A percentile compares a stretch with the other conserved stretches of the same genome.
phyloP scores from a whole-genome alignment of 257 asterid genomes.

The Solanum sitiens region DNA sequence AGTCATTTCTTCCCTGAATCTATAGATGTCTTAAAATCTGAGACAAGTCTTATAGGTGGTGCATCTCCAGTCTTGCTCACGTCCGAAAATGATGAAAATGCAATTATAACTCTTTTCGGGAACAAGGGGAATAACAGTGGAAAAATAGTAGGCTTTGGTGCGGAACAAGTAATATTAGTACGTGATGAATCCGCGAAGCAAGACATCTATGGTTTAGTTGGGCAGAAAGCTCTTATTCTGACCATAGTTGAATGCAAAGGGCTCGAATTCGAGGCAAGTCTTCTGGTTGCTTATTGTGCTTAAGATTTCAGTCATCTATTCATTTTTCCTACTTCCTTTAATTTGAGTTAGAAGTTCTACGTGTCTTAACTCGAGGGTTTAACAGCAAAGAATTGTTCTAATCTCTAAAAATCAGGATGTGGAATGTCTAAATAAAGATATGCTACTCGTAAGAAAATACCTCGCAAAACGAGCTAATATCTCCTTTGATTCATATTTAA shows the following conservation, averaged over 20 bases:
- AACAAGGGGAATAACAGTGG: constrained; percentile 16
- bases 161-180: constrained; percentile 57
- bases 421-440: neutral
- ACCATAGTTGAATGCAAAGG: constrained; percentile 68
- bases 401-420: no score
- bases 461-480: neutral
- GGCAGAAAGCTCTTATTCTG: constrained; percentile 44
- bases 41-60: constrained; percentile 47
- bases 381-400: no score
- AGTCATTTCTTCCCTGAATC: constrained; percentile 41
- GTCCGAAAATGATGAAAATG: constrained; percentile 34
- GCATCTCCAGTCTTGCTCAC: constrained; percentile 54
- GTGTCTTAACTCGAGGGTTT: no score
- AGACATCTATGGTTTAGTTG: constrained; percentile 28
- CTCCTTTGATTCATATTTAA: neutral
- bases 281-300: neutral
- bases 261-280: constrained; percentile 52
- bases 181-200: constrained; percentile 36
- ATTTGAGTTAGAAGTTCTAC: neutral
- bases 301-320: neutral
- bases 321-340: neutral
- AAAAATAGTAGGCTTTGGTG: constrained; percentile 53
- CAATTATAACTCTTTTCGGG: constrained; percentile 38
- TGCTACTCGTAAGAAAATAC: neutral
- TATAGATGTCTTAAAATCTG: constrained; percentile 41